Percentiles rank a stretch among this genome's conserved stretches.
Evolutionary conservation across 805 yeast species (phyloP).

Genomic region (Cyberlindnera euphorbiae): DNA sequence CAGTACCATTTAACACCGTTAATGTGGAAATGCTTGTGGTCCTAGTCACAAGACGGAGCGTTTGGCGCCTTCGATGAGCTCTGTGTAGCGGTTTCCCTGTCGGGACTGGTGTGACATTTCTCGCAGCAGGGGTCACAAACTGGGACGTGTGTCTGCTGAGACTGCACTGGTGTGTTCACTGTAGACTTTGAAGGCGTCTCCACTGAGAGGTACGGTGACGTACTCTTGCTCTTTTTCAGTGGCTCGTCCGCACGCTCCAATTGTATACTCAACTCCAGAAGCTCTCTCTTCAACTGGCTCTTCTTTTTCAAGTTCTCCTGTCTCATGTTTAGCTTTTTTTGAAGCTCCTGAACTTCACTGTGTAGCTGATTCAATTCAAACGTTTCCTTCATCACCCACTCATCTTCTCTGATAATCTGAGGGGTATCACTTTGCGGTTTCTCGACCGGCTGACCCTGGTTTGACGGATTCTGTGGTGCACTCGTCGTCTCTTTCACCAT

Average conservation of each 20-base stretch:
- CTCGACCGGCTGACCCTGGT: too few species aligned
- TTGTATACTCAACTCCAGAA: constrained; percentile 12
- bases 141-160: too few species aligned
- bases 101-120: constrained; percentile 1
- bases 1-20: constrained; percentile 31
- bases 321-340: constrained; percentile 29
- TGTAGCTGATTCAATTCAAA: constrained; percentile 31
- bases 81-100: too few species aligned
- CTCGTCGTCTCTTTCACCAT: too few species aligned
- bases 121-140: neutral
- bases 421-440: neutral
- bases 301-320: constrained; percentile 33
- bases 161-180: too few species aligned
- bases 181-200: too few species aligned
- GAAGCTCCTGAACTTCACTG: constrained; percentile 29
- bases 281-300: constrained; percentile 25
- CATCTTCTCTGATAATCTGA: constrained; percentile 25
- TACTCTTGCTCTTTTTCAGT: constrained; percentile 7
- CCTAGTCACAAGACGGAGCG: neutral
- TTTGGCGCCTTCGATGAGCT: neutral
- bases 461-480: too few species aligned
- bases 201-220: too few species aligned
- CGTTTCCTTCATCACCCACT: constrained; percentile 31
- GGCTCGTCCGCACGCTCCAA: constrained; percentile 12
- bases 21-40: constrained; percentile 12